Evolutionary conservation across 495 filamentous ascomycete genomes (phyloP).

Genomic region (Aspergillus incahuasiensis): DNA sequence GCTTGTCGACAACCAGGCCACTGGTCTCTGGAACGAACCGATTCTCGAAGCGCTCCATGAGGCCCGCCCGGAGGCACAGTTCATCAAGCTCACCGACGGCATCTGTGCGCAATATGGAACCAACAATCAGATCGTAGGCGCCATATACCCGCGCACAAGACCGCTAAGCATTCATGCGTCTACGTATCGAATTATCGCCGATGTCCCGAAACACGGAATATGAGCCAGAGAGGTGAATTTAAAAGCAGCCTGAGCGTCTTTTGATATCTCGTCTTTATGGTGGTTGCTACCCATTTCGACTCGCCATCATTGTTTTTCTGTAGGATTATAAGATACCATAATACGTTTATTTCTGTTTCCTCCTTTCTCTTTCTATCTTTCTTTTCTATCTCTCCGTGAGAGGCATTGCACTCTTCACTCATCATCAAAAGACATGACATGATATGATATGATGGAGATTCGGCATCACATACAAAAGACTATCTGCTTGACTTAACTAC

Average conservation of each 20-base stretch:
- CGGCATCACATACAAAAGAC: background rate
- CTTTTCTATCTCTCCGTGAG: background rate
- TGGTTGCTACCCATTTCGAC: background rate
- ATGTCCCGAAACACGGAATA: slow-evolving; percentile 25
- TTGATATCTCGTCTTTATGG: background rate
- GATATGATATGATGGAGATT: background rate
- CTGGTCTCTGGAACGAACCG: slow-evolving; percentile 63
- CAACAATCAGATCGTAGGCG: slow-evolving; percentile 27
- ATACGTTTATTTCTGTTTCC: background rate
- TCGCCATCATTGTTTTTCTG: background rate
- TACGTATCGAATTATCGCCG: slow-evolving; percentile 34
- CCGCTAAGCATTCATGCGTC: slow-evolving; percentile 30
- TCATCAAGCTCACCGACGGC: slow-evolving; percentile 53
- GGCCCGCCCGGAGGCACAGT: slow-evolving; percentile 51
- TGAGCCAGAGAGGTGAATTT: background rate
- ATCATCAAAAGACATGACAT: background rate
- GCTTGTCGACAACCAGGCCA: slow-evolving; percentile 51
- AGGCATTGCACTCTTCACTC: background rate
- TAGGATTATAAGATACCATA: slow-evolving; percentile 14
- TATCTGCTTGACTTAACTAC: background rate
- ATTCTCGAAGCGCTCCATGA: slow-evolving; percentile 53
- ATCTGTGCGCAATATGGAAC: slow-evolving; percentile 36
- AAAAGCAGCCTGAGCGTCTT: background rate
- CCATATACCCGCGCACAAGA: slow-evolving; percentile 27
- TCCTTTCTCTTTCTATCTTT: background rate